Percentiles rank a stretch among this genome's conserved stretches.
These are phyloP conservation scores for Crithidia acanthocephali DNA, from an alignment of 208 protist species.

Conservation along the genomic window DNA sequence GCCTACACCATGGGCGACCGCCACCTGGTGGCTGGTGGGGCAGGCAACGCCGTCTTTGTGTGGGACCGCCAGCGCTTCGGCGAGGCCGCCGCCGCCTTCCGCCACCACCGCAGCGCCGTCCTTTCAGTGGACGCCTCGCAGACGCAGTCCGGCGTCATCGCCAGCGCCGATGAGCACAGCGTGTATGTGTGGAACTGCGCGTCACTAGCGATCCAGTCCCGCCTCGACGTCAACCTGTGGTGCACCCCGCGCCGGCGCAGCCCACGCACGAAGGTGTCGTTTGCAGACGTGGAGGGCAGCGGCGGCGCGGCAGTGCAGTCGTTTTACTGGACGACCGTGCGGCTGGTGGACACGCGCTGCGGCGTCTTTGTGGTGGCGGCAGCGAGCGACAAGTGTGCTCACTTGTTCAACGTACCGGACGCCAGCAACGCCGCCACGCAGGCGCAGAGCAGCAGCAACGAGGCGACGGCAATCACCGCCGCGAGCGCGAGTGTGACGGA, in stretches of 20 bases:
- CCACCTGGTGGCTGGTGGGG: slow-evolving; percentile 12
- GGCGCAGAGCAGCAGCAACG: neutral
- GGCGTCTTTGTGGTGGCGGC: slow-evolving; percentile 20
- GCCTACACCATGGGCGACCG: slow-evolving; percentile 19
- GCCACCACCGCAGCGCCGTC: slow-evolving; percentile 12
- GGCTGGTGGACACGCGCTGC: slow-evolving; percentile 10
- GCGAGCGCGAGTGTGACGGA: neutral
- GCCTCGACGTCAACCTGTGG: slow-evolving; percentile 16
- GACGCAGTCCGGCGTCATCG: slow-evolving; percentile 12
- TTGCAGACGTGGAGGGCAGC: neutral
- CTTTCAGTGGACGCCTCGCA: slow-evolving; percentile 18
- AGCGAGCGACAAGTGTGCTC: slow-evolving; percentile 22
- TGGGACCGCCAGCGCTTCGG: slow-evolving; percentile 19
- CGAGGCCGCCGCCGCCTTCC: neutral
- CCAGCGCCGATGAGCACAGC: slow-evolving; percentile 29
- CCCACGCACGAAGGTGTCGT: neutral
- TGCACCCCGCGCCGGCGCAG: neutral
- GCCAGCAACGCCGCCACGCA: neutral
- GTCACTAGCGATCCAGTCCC: slow-evolving; percentile 14
- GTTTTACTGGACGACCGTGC: slow-evolving; percentile 27
- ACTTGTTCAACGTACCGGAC: neutral
- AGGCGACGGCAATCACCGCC: neutral
- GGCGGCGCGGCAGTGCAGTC: neutral
- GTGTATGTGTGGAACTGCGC: slow-evolving; percentile 36
- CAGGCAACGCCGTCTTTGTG: slow-evolving; percentile 8